These are phyloP conservation scores for Allium cepa DNA, from an alignment of 106 monocot species.

Conservation along the genomic window DNA sequence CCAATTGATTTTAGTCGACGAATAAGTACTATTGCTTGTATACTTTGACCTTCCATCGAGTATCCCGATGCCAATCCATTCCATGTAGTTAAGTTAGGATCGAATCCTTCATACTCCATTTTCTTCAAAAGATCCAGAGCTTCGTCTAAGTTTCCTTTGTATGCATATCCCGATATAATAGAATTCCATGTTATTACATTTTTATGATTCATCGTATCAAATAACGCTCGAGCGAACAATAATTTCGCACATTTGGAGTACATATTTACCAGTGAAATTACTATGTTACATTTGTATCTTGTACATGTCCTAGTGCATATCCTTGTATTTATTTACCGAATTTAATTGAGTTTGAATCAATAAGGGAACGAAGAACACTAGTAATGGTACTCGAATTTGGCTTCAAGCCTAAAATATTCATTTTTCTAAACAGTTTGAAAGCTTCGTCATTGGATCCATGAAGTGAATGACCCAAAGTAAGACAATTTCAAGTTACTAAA, in stretches of 20 bases:
- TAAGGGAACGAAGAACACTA: slow-evolving; percentile 28
- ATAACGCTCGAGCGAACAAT: slow-evolving; percentile 30
- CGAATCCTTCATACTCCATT: slow-evolving; percentile 32
- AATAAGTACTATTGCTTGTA: slow-evolving; percentile 32
- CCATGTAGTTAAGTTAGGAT: slow-evolving; percentile 59
- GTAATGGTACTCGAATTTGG: slow-evolving; percentile 42
- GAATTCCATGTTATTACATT: slow-evolving; percentile 61
- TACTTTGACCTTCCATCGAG: slow-evolving; percentile 32
- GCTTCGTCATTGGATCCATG: slow-evolving; percentile 23
- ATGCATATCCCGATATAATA: slow-evolving; percentile 41
- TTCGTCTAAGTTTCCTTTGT: slow-evolving; percentile 26
- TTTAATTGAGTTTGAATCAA: slow-evolving; percentile 14
- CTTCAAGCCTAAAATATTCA: slow-evolving; percentile 22
- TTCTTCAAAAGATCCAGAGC: slow-evolving; percentile 33
- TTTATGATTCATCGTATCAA: slow-evolving; percentile 25
- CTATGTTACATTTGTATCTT: slow-evolving; percentile 25
- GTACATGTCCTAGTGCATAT: slow-evolving; percentile 27
- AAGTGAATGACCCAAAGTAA: slow-evolving; percentile 41
- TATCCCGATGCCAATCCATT: slow-evolving; percentile 50
- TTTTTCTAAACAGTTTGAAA: slow-evolving; percentile 23
- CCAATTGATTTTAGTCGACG: slow-evolving; percentile 26
- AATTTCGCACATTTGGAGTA: slow-evolving; percentile 47
- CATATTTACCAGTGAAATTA: slow-evolving; percentile 55
- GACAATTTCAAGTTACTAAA: slow-evolving; percentile 49
- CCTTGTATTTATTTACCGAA: slow-evolving; percentile 44